A percentile compares a stretch with the other conserved stretches of the same genome.
Evolutionary conservation across 179 eudicot genomes (phyloP).

Genomic region (Amaranthus tricolor): DNA sequence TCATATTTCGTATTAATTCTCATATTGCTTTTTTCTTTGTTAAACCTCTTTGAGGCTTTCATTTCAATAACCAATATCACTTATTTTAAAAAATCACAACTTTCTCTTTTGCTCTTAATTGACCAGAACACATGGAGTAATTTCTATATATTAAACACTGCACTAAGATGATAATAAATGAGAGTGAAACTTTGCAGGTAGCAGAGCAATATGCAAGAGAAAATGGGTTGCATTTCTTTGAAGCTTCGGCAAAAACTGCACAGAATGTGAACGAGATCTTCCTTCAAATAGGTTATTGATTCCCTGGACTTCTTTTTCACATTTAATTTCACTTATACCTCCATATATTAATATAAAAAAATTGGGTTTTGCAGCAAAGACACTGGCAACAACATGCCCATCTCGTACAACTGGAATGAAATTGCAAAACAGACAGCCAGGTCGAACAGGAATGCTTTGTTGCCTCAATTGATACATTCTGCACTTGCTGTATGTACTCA

Average conservation of each 20-base stretch:
- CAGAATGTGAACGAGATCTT: conserved; percentile 72
- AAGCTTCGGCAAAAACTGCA: conserved; percentile 77
- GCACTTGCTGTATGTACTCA: neutral
- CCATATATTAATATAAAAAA: neutral
- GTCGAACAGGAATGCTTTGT: conserved; percentile 37
- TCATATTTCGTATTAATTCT: too few species aligned
- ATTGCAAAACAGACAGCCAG: conserved; percentile 39
- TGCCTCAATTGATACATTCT: conserved; percentile 45
- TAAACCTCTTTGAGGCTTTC: too few species aligned
- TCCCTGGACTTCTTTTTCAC: too few species aligned
- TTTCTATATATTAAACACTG: neutral
- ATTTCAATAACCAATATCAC: too few species aligned
- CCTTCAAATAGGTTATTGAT: conserved; percentile 51
- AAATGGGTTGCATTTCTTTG: conserved; percentile 57
- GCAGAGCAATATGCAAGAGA: conserved; percentile 68
- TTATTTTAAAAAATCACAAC: too few species aligned
- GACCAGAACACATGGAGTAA: too few species aligned
- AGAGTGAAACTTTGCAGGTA: conserved; percentile 38
- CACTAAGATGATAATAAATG: neutral
- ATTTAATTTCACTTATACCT: too few species aligned
- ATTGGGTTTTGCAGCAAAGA: conserved; percentile 45
- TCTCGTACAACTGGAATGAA: conserved; percentile 45
- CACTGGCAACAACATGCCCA: conserved; percentile 42
- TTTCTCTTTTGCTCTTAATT: too few species aligned
- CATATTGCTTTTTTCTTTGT: too few species aligned